Percentiles rank a stretch among this genome's conserved stretches.
These are phyloP conservation scores for Physaria fendleri DNA, from an alignment of 345 rosid genomes.

Conservation along the genomic window DNA sequence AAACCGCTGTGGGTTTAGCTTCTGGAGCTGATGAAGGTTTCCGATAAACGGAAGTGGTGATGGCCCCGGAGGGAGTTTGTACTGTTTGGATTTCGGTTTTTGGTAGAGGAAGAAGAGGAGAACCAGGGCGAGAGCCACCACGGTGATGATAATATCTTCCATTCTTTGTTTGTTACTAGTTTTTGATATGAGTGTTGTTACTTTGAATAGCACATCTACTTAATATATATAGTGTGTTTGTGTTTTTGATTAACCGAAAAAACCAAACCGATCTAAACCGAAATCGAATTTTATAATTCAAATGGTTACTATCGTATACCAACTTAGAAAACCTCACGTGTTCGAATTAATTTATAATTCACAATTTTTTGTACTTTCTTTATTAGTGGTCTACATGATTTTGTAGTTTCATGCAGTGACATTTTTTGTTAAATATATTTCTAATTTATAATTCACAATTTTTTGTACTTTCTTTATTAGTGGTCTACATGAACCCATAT, in stretches of 20 bases:
- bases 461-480: no score
- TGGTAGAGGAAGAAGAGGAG: constrained; percentile 20
- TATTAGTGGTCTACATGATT: no score
- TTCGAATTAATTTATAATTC: neutral
- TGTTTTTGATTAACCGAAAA: neutral
- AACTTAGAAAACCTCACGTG: constrained; percentile 14
- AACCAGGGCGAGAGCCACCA: constrained; percentile 9
- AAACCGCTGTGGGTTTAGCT: constrained; percentile 22
- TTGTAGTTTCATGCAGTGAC: neutral
- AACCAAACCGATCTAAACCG: neutral
- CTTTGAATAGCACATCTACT: neutral
- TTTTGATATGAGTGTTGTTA: neutral
- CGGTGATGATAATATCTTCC: constrained; percentile 13
- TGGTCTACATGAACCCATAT: neutral
- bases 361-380: neutral
- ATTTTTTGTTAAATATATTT: constrained; percentile 2
- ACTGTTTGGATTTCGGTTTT: neutral
- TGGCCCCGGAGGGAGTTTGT: constrained; percentile 46
- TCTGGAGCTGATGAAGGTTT: constrained; percentile 41
- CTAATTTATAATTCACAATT: neutral
- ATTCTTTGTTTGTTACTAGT: no score
- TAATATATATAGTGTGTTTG: neutral
- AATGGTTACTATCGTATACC: neutral
- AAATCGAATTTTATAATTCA: neutral
- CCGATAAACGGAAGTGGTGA: constrained; percentile 42